Conservation (phyloP, 148 eudicot genomes). For the Rhododendron griersonianum region DNA sequence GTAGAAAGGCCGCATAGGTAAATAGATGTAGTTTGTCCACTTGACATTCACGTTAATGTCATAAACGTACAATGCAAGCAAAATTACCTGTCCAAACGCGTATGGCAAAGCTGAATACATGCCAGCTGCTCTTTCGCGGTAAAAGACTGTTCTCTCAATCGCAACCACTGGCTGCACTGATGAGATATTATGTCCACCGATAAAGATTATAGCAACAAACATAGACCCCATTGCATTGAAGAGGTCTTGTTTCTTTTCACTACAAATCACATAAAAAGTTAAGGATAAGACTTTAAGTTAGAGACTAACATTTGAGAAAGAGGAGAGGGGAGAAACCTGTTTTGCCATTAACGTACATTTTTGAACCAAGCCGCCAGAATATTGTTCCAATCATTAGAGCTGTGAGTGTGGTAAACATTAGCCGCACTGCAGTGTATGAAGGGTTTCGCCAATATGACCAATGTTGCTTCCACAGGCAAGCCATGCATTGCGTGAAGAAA, state of each 20-base stretch:
- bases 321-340: background rate
- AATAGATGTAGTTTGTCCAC: background rate
- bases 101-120: constrained; percentile 57
- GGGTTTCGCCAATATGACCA: constrained; percentile 60
- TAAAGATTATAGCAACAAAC: constrained; percentile 41
- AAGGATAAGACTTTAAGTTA: background rate
- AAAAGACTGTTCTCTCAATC: constrained; percentile 47
- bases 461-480: constrained; percentile 59
- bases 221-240: constrained; percentile 54
- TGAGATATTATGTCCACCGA: constrained; percentile 38
- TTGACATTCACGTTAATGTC: background rate
- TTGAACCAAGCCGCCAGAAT: constrained; percentile 45
- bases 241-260: constrained; percentile 30
- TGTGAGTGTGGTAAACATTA: constrained; percentile 31
- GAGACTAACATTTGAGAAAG: background rate
- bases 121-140: constrained; percentile 63
- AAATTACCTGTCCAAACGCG: constrained; percentile 51
- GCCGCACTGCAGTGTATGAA: constrained; percentile 40
- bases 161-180: constrained; percentile 47
- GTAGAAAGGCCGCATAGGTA: background rate
- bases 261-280: constrained; percentile 7
- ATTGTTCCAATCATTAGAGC: constrained; percentile 48
- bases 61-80: background rate
- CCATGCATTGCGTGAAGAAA: constrained; percentile 40
- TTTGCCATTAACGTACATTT: constrained; percentile 20